phyloP scores from a whole-genome alignment of 2,329 filamentous ascomycete species.

The Cordyceps tenuipes region DNA sequence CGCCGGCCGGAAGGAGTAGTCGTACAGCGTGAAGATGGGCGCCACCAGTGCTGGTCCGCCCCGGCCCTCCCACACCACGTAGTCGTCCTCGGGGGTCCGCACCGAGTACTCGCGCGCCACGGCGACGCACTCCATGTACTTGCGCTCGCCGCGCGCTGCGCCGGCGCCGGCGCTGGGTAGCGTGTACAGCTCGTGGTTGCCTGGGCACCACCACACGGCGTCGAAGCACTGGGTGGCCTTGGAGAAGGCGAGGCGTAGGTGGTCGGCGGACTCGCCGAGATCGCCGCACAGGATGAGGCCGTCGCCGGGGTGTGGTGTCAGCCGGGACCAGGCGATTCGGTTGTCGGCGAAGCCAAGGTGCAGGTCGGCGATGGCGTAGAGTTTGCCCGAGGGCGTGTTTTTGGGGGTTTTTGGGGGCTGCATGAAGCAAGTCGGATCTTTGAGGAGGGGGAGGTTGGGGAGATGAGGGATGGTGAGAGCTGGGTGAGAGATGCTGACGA shows the following conservation, averaged over 20 bases:
- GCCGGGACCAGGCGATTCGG: slow-evolving; percentile 21
- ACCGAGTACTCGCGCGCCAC: slow-evolving; percentile 43
- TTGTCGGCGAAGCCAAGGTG: slow-evolving; percentile 28
- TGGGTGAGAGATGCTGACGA: no score
- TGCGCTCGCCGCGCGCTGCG: slow-evolving; percentile 36
- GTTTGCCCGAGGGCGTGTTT: slow-evolving; percentile 13
- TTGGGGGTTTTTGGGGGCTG: no score
- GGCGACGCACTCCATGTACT: slow-evolving; percentile 47
- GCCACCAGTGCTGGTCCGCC: slow-evolving; percentile 41
- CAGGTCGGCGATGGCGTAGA: slow-evolving; percentile 30
- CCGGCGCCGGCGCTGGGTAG: slow-evolving; percentile 26
- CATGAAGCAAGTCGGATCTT: no score
- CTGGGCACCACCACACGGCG: slow-evolving; percentile 46
- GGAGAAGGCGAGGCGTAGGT: slow-evolving; percentile 26
- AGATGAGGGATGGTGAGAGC: no score
- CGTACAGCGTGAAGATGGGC: slow-evolving; percentile 51
- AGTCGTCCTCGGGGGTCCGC: slow-evolving; percentile 49
- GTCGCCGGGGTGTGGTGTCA: slow-evolving; percentile 26
- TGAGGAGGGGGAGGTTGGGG: no score
- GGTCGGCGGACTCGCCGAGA: slow-evolving; percentile 28
- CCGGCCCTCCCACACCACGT: slow-evolving; percentile 42
- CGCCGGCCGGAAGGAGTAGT: slow-evolving; percentile 48
- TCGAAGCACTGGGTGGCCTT: slow-evolving; percentile 23
- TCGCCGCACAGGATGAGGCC: slow-evolving; percentile 30
- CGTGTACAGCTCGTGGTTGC: slow-evolving; percentile 52